These are phyloP conservation scores for Drechslerella dactyloides DNA, from an alignment of 2,329 filamentous ascomycete species.

Conservation along the genomic window DNA sequence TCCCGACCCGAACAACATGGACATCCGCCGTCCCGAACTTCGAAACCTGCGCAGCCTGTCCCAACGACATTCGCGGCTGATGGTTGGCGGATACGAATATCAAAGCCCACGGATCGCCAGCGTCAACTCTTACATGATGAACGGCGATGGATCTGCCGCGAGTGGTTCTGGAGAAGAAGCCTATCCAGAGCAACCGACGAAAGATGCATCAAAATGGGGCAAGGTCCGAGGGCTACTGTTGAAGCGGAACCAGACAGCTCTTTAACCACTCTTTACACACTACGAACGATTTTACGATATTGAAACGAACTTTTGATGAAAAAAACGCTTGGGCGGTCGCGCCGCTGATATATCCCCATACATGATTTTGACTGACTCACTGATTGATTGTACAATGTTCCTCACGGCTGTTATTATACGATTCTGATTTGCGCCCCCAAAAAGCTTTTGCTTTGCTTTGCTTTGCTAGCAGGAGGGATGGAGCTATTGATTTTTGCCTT, in stretches of 20 bases:
- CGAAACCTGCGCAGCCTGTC: conserved; percentile 33
- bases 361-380: not conserved
- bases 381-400: conserved; percentile 5
- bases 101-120: conserved; percentile 46
- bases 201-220: conserved; percentile 32
- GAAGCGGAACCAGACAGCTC: conserved; percentile 33
- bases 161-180: conserved; percentile 42
- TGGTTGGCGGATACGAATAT: conserved; percentile 48
- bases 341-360: not conserved
- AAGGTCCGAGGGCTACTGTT: conserved; percentile 43
- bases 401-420: conserved; percentile 30
- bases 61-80: conserved; percentile 46
- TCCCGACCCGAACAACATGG: conserved; percentile 27
- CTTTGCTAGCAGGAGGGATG: conserved; percentile 7
- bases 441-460: too few species aligned
- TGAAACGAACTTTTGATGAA: conserved; percentile 1
- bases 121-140: conserved; percentile 28
- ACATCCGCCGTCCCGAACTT: conserved; percentile 30
- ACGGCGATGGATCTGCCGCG: conserved; percentile 29
- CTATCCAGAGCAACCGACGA: conserved; percentile 7
- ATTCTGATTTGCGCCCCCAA: conserved; percentile 8
- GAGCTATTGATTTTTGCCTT: conserved; percentile 1
- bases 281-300: not conserved
- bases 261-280: conserved; percentile 27
- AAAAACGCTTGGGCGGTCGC: not conserved